Percentiles rank a stretch among this genome's conserved stretches.
Conservation (phyloP, 345 rosid genomes). For the Sonneratia alba region DNA sequence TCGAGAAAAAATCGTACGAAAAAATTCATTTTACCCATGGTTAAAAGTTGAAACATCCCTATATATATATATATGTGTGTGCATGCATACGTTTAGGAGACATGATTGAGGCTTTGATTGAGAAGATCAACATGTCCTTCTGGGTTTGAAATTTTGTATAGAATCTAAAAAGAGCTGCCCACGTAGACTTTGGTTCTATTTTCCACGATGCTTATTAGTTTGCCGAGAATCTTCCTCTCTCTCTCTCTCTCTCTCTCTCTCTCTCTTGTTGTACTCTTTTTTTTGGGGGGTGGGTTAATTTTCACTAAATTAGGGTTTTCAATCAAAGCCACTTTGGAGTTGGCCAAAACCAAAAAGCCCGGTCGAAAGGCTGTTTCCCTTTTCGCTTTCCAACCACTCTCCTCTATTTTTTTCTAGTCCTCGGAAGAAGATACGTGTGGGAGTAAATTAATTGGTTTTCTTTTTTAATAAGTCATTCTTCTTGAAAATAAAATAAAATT, state of each 20-base stretch:
- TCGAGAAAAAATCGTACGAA: no score
- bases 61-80: neutral
- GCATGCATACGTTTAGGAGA: neutral
- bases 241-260: neutral
- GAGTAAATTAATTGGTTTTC: neutral
- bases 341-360: constrained; percentile 15
- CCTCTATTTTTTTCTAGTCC: constrained; percentile 5
- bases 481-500: neutral
- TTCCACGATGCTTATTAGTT: constrained; percentile 3
- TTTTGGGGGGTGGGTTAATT: neutral
- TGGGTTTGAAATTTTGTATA: neutral
- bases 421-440: neutral
- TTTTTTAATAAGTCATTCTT: neutral
- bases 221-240: neutral
- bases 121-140: neutral
- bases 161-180: neutral
- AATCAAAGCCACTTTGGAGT: constrained; percentile 7
- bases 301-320: no score
- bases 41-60: no score
- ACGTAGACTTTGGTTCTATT: constrained; percentile 1
- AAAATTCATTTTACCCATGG: no score
- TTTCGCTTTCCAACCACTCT: constrained; percentile 48
- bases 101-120: neutral
- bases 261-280: neutral
- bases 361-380: constrained; percentile 17